Conservation (phyloP, 495 filamentous ascomycete genomes). For the Penicillium taxi region DNA sequence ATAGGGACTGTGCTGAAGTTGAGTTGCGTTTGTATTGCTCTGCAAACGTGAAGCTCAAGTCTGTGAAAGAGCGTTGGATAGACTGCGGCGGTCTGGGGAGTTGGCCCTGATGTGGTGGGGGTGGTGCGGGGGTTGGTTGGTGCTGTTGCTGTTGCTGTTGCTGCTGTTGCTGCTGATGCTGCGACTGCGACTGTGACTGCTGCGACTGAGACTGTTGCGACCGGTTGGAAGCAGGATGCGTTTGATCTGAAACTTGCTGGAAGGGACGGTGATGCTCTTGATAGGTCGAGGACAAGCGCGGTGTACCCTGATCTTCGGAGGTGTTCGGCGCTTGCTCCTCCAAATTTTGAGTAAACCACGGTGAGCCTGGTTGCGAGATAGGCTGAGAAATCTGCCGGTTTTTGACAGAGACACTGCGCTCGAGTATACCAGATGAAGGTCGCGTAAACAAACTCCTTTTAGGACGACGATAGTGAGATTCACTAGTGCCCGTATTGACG, state of each 20-base stretch:
- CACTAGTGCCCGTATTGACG: slow-evolving; percentile 14
- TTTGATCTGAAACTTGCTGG: too few species aligned
- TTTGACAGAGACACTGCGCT: slow-evolving; percentile 18
- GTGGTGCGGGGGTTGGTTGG: slow-evolving; percentile 5
- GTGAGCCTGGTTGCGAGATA: slow-evolving; percentile 21
- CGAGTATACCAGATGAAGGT: slow-evolving; percentile 16
- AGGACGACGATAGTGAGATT: slow-evolving; percentile 13
- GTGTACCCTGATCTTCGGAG: slow-evolving; percentile 10
- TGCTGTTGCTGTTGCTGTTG: slow-evolving; percentile 4
- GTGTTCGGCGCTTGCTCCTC: slow-evolving; percentile 5
- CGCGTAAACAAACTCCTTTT: slow-evolving; percentile 14
- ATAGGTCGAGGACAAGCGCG: slow-evolving; percentile 10
- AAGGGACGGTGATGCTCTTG: slow-evolving; percentile 13
- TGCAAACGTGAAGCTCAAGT: slow-evolving; percentile 38
- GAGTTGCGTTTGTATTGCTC: slow-evolving; percentile 12
- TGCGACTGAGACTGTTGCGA: slow-evolving; percentile 3
- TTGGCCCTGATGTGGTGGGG: slow-evolving; percentile 5
- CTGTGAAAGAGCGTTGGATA: slow-evolving; percentile 28
- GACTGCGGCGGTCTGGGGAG: slow-evolving; percentile 8
- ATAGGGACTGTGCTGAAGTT: slow-evolving; percentile 7
- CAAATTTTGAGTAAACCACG: slow-evolving; percentile 9
- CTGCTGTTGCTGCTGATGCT: not conserved
- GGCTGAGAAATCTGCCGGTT: slow-evolving; percentile 14
- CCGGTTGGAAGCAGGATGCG: slow-evolving; percentile 8
- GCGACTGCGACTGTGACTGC: slow-evolving; percentile 2